Conservation (phyloP, 768 basidiomycete genomes). For the Rhizopogon vulgaris region DNA sequence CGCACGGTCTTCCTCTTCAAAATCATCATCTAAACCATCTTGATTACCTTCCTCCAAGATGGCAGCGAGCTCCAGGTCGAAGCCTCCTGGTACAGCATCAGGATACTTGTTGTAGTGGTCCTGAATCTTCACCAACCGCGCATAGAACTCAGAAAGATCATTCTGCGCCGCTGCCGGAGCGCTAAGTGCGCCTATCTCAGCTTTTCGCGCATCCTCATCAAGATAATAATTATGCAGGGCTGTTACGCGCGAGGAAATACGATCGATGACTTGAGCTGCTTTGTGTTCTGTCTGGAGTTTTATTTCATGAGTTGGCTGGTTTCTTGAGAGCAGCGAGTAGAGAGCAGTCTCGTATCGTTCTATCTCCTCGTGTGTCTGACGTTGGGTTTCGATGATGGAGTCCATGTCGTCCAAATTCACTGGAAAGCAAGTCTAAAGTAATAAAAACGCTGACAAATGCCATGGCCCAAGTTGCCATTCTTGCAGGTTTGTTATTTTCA, state of each 20-base stretch:
- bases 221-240: constrained; percentile 69
- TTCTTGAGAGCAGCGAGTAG: constrained; percentile 74
- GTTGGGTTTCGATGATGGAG: constrained; percentile 88
- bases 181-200: constrained; percentile 62
- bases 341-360: constrained; percentile 88
- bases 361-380: constrained; percentile 89
- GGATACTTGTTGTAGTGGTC: constrained; percentile 97
- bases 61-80: constrained; percentile 78
- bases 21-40: constrained; percentile 63
- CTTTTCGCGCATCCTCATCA: constrained; percentile 65
- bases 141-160: constrained; percentile 92
- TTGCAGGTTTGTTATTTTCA: constrained; percentile 29
- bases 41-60: constrained; percentile 74
- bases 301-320: constrained; percentile 53
- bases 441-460: too few species aligned
- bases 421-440: not conserved
- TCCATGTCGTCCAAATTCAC: constrained; percentile 53
- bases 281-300: constrained; percentile 80
- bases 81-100: constrained; percentile 73
- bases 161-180: constrained; percentile 46
- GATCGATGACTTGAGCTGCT: constrained; percentile 82
- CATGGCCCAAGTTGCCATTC: not conserved
- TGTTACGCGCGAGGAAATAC: constrained; percentile 64
- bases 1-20: constrained; percentile 85
- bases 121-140: constrained; percentile 92